These are phyloP conservation scores for Phytophthora tentaculata DNA, from an alignment of 352 stramenopile genomes.

Conservation along the genomic window DNA sequence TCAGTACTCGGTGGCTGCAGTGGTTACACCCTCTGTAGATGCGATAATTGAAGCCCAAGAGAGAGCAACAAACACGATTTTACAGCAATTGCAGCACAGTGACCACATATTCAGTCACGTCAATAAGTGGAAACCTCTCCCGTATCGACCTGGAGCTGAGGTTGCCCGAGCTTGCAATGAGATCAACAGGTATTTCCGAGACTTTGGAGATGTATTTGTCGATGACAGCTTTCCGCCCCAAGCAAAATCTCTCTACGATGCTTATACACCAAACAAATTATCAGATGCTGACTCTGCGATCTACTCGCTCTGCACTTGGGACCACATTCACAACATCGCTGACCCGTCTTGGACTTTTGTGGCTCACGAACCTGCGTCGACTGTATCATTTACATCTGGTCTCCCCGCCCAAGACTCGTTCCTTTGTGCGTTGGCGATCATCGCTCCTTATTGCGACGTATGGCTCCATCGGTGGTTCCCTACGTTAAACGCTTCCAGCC, in stretches of 20 bases:
- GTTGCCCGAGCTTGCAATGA: conserved; percentile 32
- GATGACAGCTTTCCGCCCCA: conserved; percentile 43
- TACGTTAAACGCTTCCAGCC: conserved; percentile 7
- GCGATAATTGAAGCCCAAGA: conserved; percentile 12
- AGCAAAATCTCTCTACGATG: conserved; percentile 16
- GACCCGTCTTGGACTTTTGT: conserved; percentile 41
- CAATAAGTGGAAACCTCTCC: conserved; percentile 21
- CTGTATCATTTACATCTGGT: conserved; percentile 25
- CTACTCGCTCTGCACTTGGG: conserved; percentile 38
- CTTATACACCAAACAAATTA: conserved; percentile 8
- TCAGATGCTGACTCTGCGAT: conserved; percentile 21
- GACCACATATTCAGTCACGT: conserved; percentile 19
- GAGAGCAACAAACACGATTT: conserved; percentile 1
- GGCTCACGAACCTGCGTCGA: neutral
- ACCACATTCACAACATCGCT: conserved; percentile 30
- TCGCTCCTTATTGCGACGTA: conserved; percentile 22
- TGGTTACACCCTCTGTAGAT: conserved; percentile 21
- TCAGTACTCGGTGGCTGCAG: conserved; percentile 32
- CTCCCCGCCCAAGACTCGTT: conserved; percentile 45
- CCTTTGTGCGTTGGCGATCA: conserved; percentile 36
- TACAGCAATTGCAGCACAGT: conserved; percentile 17
- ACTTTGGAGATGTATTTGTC: conserved; percentile 40
- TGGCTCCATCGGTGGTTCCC: conserved; percentile 38
- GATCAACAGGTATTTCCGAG: conserved; percentile 47
- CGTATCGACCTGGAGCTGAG: conserved; percentile 7